Conservation (phyloP, 257 asterid species). For the Gentiana macrophylla region DNA sequence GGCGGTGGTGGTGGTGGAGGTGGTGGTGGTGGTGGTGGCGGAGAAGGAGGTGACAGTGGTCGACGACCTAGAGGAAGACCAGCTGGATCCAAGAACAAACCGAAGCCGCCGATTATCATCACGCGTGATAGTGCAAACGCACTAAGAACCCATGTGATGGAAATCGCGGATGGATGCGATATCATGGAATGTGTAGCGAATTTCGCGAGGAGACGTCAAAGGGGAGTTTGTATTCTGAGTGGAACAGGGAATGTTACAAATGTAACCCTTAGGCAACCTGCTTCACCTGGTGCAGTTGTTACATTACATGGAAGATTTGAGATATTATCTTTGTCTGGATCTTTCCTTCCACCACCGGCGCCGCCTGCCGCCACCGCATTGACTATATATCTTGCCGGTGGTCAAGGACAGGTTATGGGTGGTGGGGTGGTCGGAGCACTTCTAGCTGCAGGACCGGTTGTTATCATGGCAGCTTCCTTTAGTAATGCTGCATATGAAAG, state of each 20-base stretch:
- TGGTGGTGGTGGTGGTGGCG: slow-evolving; percentile 10
- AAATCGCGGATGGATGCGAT: slow-evolving; percentile 73
- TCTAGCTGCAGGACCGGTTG: slow-evolving; percentile 74
- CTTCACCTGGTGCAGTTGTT: slow-evolving; percentile 66
- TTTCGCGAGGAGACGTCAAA: slow-evolving; percentile 71
- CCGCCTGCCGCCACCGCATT: slow-evolving; percentile 63
- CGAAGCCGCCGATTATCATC: slow-evolving; percentile 85
- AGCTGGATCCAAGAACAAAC: slow-evolving; percentile 83
- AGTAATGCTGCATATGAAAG: slow-evolving; percentile 92
- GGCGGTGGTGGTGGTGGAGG: slow-evolving; percentile 1
- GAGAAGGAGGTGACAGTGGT: slow-evolving; percentile 33
- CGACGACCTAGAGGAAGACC: slow-evolving; percentile 81
- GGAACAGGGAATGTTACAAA: slow-evolving; percentile 75
- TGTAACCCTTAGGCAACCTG: slow-evolving; percentile 76
- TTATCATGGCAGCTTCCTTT: slow-evolving; percentile 85
- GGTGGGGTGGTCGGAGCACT: slow-evolving; percentile 85
- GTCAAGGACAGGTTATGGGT: slow-evolving; percentile 94
- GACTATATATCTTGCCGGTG: slow-evolving; percentile 75
- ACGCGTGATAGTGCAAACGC: slow-evolving; percentile 89
- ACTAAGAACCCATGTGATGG: slow-evolving; percentile 90
- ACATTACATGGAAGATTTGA: slow-evolving; percentile 78
- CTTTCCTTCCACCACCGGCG: slow-evolving; percentile 91
- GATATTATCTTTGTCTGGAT: slow-evolving; percentile 68
- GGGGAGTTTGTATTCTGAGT: slow-evolving; percentile 86
- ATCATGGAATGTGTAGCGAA: slow-evolving; percentile 58